Evolutionary conservation across 2,329 filamentous ascomycete species (phyloP), one percentile per base, ranked within the genome.

Genomic region (Ceratocystis huliohia): DNA sequence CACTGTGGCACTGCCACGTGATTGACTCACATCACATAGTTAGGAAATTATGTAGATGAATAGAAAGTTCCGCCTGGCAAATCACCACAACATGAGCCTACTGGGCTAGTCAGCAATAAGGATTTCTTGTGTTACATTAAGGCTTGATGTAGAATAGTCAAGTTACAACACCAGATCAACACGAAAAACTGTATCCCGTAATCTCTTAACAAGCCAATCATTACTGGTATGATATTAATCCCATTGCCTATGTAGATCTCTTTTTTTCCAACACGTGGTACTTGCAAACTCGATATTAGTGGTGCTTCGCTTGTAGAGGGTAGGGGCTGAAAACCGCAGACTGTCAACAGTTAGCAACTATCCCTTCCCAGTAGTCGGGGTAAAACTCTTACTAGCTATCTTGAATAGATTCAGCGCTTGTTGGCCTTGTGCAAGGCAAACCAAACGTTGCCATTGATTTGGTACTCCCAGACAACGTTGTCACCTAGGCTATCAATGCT

Each of bases 401-500:
- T 25, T 25, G 22, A 25, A 25, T 2, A 25, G 15, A 20, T 33
- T 59, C 8, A 59, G n/a, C 30, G 25, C 22, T 7, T 59, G 25
- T 8, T 30, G 5, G 56, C 7, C 56, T 59, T 59, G 30, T 59
- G n/a, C 56, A 33, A 2, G 56, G 56, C 56, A 20, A 59, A 33
- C 56, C 56, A 59, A 37, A 37, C 4, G 17, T 59, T 37, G 17
- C 56, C 56, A 25, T 30, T 37, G 25, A 15, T n/a, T 37, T 59
- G 56, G 2, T 59, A 20, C 6, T 59, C 5, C 56, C 56, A 59
- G 17, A 37, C 15, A 70, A 78, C 79, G 65, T 79, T 76, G 22
- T 53, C 64, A 33, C 79, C 80, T 71, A 84, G 78, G 71, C 78
- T 77, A 72, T 87, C 84, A 73, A 87, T 83, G 65, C 82, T 81